A percentile compares a stretch with the other conserved stretches of the same genome.
Conservation (phyloP, 108 stramenopile genomes). For the Schizochytrium sp. region DNA sequence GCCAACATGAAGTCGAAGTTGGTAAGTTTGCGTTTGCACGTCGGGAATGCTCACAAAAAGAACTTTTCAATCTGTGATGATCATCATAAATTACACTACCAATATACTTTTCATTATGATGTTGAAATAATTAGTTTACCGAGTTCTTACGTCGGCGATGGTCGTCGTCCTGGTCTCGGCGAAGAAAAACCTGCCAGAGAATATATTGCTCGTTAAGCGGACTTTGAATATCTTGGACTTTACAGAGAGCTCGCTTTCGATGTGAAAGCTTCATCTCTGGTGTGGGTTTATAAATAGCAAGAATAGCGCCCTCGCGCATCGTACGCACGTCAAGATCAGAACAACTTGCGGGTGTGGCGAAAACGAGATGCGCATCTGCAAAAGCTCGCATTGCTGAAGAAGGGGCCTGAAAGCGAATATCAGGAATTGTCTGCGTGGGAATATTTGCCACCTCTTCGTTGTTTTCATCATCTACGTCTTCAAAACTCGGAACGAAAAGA, state of each 20-base stretch:
- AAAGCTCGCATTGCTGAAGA: neutral
- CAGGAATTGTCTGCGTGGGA: neutral
- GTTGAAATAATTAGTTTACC: too few species aligned
- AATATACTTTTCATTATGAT: too few species aligned
- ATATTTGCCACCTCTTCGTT: neutral
- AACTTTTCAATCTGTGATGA: too few species aligned
- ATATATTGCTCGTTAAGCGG: neutral
- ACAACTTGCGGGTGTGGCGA: neutral
- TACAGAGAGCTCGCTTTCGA: neutral
- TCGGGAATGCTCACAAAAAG: too few species aligned
- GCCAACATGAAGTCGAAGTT: too few species aligned
- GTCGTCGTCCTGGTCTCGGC: neutral
- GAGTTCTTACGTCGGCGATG: neutral
- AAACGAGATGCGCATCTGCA: neutral
- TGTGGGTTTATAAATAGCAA: neutral
- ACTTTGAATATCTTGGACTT: neutral
- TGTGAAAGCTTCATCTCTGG: neutral
- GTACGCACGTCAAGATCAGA: neutral
- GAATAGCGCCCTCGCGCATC: constrained; percentile 1
- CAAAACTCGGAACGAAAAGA: constrained; percentile 16
- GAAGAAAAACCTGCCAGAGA: neutral
- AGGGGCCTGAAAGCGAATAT: neutral
- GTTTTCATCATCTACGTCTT: neutral
- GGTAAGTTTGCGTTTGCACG: too few species aligned
- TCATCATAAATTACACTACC: too few species aligned